Conservation (phyloP, 345 rosid species). For the Linum tenue region DNA sequence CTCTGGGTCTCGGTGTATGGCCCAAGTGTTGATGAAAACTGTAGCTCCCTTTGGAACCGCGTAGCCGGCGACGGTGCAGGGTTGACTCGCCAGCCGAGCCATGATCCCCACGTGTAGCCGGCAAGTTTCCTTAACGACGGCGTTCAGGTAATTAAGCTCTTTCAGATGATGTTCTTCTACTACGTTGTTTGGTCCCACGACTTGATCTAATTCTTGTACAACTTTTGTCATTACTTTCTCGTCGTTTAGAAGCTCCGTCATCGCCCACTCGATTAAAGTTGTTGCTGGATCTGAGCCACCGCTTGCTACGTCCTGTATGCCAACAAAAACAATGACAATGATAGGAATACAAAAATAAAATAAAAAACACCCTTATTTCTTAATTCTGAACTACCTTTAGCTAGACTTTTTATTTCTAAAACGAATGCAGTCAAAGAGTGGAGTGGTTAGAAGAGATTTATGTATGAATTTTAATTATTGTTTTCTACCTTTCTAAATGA, state of each 20-base stretch:
- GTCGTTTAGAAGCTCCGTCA: slow-evolving; percentile 16
- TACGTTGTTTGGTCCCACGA: slow-evolving; percentile 11
- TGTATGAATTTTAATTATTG: too few relatives aligned
- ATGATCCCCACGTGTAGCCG: slow-evolving; percentile 27
- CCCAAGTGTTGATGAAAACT: slow-evolving; percentile 24
- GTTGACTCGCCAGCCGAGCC: slow-evolving; percentile 14
- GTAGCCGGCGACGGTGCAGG: slow-evolving; percentile 8
- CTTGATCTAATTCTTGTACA: slow-evolving; percentile 16
- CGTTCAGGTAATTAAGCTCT: too few relatives aligned
- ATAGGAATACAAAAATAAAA: too few relatives aligned
- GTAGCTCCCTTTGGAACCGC: background rate
- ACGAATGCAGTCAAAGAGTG: too few relatives aligned
- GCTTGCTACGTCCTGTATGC: slow-evolving; percentile 9
- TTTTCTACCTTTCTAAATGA: too few relatives aligned
- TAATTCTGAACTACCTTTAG: too few relatives aligned
- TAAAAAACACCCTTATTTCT: too few relatives aligned
- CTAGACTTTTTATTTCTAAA: too few relatives aligned
- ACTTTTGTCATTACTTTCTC: slow-evolving; percentile 13
- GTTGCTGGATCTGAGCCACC: slow-evolving; percentile 19
- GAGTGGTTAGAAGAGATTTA: too few relatives aligned
- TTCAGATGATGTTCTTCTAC: slow-evolving; percentile 3
- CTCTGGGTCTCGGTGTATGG: slow-evolving; percentile 30
- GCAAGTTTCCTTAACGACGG: slow-evolving; percentile 3
- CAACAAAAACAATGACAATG: too few relatives aligned
- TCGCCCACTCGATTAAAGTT: slow-evolving; percentile 17